Evolutionary conservation across 2,329 filamentous ascomycete genomes (phyloP), one percentile per base, ranked within the genome.

Genomic region (Beauveria australis): DNA sequence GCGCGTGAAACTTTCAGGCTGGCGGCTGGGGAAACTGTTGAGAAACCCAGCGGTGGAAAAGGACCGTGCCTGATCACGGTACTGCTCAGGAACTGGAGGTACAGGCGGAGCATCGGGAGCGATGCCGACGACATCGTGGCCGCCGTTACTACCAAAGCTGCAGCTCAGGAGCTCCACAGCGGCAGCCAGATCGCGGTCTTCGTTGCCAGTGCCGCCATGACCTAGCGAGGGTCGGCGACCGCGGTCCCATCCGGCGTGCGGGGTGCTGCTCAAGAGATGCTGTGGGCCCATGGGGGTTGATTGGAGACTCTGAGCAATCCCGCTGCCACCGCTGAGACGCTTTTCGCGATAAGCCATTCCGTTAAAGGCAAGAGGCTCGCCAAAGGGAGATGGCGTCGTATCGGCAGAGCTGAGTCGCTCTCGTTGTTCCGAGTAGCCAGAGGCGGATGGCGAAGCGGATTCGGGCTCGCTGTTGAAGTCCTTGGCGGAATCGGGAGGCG

Each of bases 81-180:
- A 96, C 66, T 89, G 89, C 18, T 87, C 86, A 3, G 93, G 93
- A 63, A 97, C 81, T 44, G 90, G 89, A 51, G 93, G 93, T 3
- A 97, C 92, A 0, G 92, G 92, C 43, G 93, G 93, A 5, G 91
- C 86, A 67, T 95, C 89, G 3, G 83, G 78, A 5, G 85, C 81
- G 63, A 92, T 77, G 55, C 81, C 79, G 16, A 82, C 78, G 47
- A 87, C 81, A 60, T 85, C 79, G 64, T 82, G 85, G 68, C 87
- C 83, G 63, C 89, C 86, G 53, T 73, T 80, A 72, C 92, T 97
- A 65, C 88, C 87, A 72, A 96, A 94, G 73, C 91, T 96, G 80
- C 91, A 95, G 75, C 89, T 93, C 64, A 96, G 85, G 65, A 96
- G 80, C 67, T 94, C 91, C 54, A 97, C 91, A 3, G 93, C 92